Conservation (phyloP, 129 eudicot species). For the Flaveria sonorensis region DNA sequence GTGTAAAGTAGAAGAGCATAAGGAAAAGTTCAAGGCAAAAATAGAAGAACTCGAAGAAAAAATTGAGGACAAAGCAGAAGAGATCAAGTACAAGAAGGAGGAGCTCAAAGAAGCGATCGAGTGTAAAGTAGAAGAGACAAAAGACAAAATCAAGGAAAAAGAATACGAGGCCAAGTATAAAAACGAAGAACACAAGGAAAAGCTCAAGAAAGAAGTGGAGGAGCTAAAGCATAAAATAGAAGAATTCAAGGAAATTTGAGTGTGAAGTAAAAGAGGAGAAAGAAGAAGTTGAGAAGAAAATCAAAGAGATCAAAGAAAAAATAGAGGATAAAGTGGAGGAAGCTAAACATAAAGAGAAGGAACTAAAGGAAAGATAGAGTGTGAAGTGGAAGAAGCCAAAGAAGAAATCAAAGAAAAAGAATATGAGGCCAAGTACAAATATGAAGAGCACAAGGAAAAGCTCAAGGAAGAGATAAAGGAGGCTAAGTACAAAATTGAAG, state of each 20-base stretch:
- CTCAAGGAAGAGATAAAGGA: constrained; percentile 27
- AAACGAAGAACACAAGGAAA: constrained; percentile 25
- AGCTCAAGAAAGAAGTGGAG: constrained; percentile 24
- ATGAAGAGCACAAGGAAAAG: constrained; percentile 24
- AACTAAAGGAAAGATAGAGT: constrained; percentile 26
- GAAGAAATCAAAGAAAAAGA: constrained; percentile 27
- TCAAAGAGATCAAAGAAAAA: constrained; percentile 25
- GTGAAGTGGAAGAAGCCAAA: constrained; percentile 27
- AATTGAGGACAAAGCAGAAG: constrained; percentile 18
- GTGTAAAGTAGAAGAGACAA: constrained; percentile 27
- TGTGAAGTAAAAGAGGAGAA: constrained; percentile 26
- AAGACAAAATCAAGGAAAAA: constrained; percentile 28
- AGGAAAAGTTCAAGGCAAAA: constrained; percentile 19
- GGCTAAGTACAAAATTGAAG: constrained; percentile 29
- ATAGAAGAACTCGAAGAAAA: constrained; percentile 26
- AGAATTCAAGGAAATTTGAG: constrained; percentile 25
- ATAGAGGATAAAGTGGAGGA: constrained; percentile 25
- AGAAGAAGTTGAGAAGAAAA: constrained; percentile 19
- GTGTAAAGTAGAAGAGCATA: constrained; percentile 25
- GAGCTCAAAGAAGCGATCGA: constrained; percentile 23
- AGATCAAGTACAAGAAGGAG: constrained; percentile 22
- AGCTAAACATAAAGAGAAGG: constrained; percentile 18
- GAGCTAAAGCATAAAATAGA: constrained; percentile 33
- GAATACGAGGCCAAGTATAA: constrained; percentile 24
- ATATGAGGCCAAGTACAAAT: constrained; percentile 12